Base-by-base conservation (phyloP, 768 basidiomycete genomes). In the Glaciozyma martinii region DNA sequence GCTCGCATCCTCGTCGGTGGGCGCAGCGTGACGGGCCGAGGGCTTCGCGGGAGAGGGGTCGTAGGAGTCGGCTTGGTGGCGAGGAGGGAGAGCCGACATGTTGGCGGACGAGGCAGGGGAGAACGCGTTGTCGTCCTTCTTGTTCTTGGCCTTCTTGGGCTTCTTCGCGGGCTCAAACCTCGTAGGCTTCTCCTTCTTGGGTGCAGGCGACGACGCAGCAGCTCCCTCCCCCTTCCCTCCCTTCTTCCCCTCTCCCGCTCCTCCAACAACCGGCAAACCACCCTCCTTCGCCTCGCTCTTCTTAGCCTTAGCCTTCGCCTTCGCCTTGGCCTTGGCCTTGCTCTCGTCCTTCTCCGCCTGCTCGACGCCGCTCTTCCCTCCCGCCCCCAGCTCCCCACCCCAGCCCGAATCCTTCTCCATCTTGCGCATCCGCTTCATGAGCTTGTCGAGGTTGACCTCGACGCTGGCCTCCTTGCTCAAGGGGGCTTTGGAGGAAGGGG, bases 401-500 rank as follows among this genome's bases (percentile, higher is more conserved):
- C 56, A 50, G 7, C 54, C 50, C 32, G 33, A 18, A 29, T 47
- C 57, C 2, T 40, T 50, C 21, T 63, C 58, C 19, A 46, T 46
- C 54, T 62, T 62, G 42, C 74, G 75, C 46, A 86, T 75, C 71
- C 79, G 82, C 56, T 79, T 78, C 70, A 86, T 78, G 55, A 87
- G 76, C 72, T 82, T 85, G 69, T 87, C 85, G 33, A 87, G 66
- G 74, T 85, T 85, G 70, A 80, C 76, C 32, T 67, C 64, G 64
- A 58, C 76, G 15, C 78, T 76, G 58, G 76, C 77, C 12, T 40
- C 37, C 37, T 40, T 40, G 37, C 37, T 40, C 37, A 40, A 13
- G 12, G 37, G 37, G 49, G 76, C 73, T 47, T 81, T 79, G 29
- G 74, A 23, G 2, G 56, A 9, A 1, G 49, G 27, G 10, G 44